phyloP scores from a whole-genome alignment of 2,329 filamentous ascomycete species.

The Fusarium palustre region DNA sequence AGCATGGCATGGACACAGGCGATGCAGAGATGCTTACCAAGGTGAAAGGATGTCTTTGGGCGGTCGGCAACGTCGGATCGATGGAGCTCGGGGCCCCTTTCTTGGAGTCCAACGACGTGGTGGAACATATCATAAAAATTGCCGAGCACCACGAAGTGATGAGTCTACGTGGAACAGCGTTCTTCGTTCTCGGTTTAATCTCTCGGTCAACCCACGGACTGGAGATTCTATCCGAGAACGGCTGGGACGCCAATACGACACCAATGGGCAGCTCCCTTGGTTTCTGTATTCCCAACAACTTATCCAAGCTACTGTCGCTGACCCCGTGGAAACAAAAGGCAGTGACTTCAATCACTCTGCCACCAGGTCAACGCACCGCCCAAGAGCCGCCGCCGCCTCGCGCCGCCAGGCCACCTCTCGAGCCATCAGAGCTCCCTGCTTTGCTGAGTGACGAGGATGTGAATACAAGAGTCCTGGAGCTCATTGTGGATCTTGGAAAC shows the following conservation, averaged over 20 bases:
- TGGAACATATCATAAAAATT: slow-evolving; percentile 87
- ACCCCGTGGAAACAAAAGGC: slow-evolving; percentile 68
- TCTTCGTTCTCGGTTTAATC: slow-evolving; percentile 93
- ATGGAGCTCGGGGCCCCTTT: slow-evolving; percentile 98
- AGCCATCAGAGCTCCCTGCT: slow-evolving; percentile 55
- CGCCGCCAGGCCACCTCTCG: slow-evolving; percentile 57
- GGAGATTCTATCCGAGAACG: slow-evolving; percentile 87
- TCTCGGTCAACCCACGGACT: slow-evolving; percentile 92
- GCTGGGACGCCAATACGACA: slow-evolving; percentile 93
- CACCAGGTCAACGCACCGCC: slow-evolving; percentile 65
- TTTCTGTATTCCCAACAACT: slow-evolving; percentile 84
- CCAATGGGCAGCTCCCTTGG: slow-evolving; percentile 85
- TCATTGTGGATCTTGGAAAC: slow-evolving; percentile 90
- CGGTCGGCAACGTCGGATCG: slow-evolving; percentile 95
- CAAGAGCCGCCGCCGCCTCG: slow-evolving; percentile 57
- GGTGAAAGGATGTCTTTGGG: slow-evolving; percentile 97
- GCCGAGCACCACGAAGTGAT: slow-evolving; percentile 90
- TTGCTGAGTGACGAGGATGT: slow-evolving; percentile 71
- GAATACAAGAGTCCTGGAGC: slow-evolving; percentile 83
- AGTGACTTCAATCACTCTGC: slow-evolving; percentile 60
- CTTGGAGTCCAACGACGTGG: slow-evolving; percentile 88
- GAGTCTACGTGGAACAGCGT: slow-evolving; percentile 93
- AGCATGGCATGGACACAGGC: slow-evolving; percentile 85
- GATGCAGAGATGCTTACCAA: slow-evolving; percentile 89
- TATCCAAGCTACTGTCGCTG: slow-evolving; percentile 82